Evolutionary conservation across 148 eudicot genomes (phyloP).

Genomic region (Heliosperma pusillum): DNA sequence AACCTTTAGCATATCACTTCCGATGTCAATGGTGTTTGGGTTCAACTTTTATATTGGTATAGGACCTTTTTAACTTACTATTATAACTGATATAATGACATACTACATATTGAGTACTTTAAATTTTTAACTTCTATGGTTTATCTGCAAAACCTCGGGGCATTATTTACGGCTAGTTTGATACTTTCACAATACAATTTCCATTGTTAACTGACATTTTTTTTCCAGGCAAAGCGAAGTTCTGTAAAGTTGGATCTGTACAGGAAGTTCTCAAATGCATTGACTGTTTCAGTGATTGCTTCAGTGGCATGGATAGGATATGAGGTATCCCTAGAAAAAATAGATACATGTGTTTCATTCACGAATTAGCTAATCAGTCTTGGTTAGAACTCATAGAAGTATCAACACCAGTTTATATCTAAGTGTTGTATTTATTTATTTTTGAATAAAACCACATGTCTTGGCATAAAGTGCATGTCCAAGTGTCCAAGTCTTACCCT

Average conservation of each 20-base stretch:
- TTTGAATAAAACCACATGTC: too few relatives aligned
- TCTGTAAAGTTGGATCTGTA: conserved; percentile 86
- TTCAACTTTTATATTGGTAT: not conserved
- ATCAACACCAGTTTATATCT: not conserved
- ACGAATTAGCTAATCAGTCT: not conserved
- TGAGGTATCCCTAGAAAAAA: conserved; percentile 51
- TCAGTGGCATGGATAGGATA: conserved; percentile 89
- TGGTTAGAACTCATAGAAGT: not conserved
- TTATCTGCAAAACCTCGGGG: not conserved
- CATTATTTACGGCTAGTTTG: too few relatives aligned
- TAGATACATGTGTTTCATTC: not conserved
- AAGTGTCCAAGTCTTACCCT: not conserved
- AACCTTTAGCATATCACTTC: not conserved
- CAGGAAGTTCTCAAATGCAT: conserved; percentile 87
- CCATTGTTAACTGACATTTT: conserved; percentile 6
- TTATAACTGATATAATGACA: not conserved
- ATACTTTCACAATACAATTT: not conserved
- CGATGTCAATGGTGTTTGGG: not conserved
- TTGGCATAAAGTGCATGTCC: too few relatives aligned
- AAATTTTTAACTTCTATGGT: not conserved
- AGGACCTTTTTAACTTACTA: not conserved
- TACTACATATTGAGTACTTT: not conserved
- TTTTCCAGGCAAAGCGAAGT: conserved; percentile 76
- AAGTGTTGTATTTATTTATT: not conserved
- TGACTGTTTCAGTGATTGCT: conserved; percentile 74